Evolutionary conservation across 164 flowering plant genomes (phyloP).

Genomic region (Nelumbo lutea): DNA sequence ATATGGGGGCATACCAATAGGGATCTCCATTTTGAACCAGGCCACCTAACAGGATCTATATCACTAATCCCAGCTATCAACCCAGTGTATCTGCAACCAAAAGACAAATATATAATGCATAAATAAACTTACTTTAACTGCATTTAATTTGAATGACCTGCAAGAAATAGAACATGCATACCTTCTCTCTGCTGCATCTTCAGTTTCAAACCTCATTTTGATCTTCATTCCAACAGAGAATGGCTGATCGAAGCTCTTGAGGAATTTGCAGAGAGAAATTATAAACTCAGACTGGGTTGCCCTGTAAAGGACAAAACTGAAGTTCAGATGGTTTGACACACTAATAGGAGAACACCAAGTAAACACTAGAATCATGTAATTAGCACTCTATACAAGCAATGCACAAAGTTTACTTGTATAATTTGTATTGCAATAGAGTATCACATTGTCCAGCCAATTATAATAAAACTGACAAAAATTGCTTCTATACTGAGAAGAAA

Average conservation of each 20-base stretch:
- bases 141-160: neutral
- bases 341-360: no score
- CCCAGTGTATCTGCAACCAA: slow-evolving; percentile 60
- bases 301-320: slow-evolving; percentile 37
- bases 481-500: no score
- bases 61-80: slow-evolving; percentile 67
- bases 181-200: slow-evolving; percentile 90
- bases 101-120: neutral
- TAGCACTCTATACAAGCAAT: no score
- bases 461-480: no score
- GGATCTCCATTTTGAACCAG: slow-evolving; percentile 87
- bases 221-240: slow-evolving; percentile 72
- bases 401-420: no score
- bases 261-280: slow-evolving; percentile 59
- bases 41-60: slow-evolving; percentile 79
- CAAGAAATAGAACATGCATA: slow-evolving; percentile 16
- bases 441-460: no score
- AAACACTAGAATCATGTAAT: no score
- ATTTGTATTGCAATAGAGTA: no score
- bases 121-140: no score
- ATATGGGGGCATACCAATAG: slow-evolving; percentile 47
- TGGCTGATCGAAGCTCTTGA: slow-evolving; percentile 50
- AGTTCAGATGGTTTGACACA: neutral
- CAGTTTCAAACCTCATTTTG: slow-evolving; percentile 81
- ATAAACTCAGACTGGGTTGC: slow-evolving; percentile 72